Percentiles rank a stretch among this genome's conserved stretches.
Evolutionary conservation across 1,139 yeast species (phyloP).

Genomic region (Zygosaccharomyces pseudobailii): DNA sequence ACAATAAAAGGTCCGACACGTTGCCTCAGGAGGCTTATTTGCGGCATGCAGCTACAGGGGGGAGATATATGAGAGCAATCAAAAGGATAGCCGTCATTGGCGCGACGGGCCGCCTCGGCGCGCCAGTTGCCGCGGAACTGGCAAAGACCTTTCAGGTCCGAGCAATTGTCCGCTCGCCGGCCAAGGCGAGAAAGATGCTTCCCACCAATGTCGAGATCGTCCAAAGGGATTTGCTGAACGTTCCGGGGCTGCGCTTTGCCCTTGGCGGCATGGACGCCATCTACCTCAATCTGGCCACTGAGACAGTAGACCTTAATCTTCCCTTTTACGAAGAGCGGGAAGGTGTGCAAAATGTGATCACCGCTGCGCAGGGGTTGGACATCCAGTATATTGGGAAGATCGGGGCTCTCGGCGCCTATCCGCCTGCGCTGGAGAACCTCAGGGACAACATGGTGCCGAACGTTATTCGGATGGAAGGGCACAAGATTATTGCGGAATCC

Average conservation of each 20-base stretch:
- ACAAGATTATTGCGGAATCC: slow-evolving; percentile 2
- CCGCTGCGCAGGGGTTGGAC: slow-evolving; percentile 3
- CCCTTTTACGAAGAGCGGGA: slow-evolving; percentile 5
- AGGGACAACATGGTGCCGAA: slow-evolving; percentile 3
- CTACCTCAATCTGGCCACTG: slow-evolving; percentile 3
- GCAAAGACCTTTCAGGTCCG: slow-evolving; percentile 2
- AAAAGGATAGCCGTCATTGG: slow-evolving; percentile 2
- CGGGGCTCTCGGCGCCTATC: slow-evolving; percentile 4
- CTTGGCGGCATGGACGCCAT: slow-evolving; percentile 3
- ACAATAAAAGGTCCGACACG: slow-evolving; percentile 1
- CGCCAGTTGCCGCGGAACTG: slow-evolving; percentile 4
- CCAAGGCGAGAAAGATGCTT: slow-evolving; percentile 3
- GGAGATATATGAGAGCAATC: not conserved
- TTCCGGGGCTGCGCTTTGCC: slow-evolving; percentile 1
- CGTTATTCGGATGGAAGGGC: slow-evolving; percentile 4
- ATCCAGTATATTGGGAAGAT: slow-evolving; percentile 3
- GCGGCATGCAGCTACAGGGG: slow-evolving; percentile 7
- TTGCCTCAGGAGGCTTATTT: slow-evolving; percentile 12
- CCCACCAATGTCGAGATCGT: slow-evolving; percentile 4
- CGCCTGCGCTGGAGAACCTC: slow-evolving; percentile 4
- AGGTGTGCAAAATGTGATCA: slow-evolving; percentile 2
- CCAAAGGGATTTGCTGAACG: slow-evolving; percentile 1
- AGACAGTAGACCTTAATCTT: slow-evolving; percentile 1
- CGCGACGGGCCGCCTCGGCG: slow-evolving; percentile 5
- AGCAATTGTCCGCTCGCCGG: slow-evolving; percentile 3